Evolutionary conservation across 352 stramenopile genomes (phyloP).

Genomic region (Salisapilia sapeloensis): DNA sequence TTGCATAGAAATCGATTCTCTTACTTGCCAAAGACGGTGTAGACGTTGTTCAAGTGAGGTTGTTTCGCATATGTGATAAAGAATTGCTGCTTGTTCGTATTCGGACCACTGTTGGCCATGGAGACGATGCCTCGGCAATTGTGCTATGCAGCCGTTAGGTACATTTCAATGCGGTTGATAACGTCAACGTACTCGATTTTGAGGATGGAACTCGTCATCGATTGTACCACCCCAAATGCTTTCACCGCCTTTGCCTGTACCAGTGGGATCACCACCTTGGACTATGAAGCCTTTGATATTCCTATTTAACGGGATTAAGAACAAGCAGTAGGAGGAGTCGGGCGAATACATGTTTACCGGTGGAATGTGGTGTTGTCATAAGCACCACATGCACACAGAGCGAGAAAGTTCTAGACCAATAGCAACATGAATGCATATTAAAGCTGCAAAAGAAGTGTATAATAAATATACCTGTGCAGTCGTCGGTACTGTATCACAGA

Average conservation of each 20-base stretch:
- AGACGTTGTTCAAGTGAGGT: conserved; percentile 95
- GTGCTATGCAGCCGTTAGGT: conserved; percentile 21
- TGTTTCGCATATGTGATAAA: conserved; percentile 97
- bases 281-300: conserved; percentile 84
- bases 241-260: conserved; percentile 80
- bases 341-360: conserved; percentile 20
- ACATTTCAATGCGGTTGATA: conserved; percentile 1
- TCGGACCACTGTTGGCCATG: conserved; percentile 85
- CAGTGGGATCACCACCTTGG: conserved; percentile 82
- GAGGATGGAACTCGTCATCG: conserved; percentile 84
- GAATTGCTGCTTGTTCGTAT: conserved; percentile 93
- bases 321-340: not conserved
- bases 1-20: conserved; percentile 4
- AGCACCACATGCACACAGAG: conserved; percentile 81
- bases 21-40: conserved; percentile 94
- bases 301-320: conserved; percentile 6
- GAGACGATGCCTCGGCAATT: conserved; percentile 83
- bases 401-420: conserved; percentile 95
- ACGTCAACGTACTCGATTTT: conserved; percentile 36
- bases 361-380: conserved; percentile 88
- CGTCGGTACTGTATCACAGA: conserved; percentile 85
- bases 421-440: no score
- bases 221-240: conserved; percentile 84
- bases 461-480: conserved; percentile 46
- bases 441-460: conserved; percentile 2